Conservation (phyloP, 129 eudicot genomes). For the Smallanthus sonchifolius region DNA sequence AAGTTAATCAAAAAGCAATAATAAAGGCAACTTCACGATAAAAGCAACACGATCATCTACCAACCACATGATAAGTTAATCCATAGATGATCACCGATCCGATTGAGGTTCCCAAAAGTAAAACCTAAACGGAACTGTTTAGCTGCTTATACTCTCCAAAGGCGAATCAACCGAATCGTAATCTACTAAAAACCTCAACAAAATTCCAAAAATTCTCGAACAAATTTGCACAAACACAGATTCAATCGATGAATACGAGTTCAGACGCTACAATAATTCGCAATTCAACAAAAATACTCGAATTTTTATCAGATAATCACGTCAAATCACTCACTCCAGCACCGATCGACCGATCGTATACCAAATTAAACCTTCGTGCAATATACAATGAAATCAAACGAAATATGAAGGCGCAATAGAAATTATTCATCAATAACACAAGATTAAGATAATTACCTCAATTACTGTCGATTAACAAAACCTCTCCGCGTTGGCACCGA, state of each 20-base stretch:
- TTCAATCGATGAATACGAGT: slow-evolving; percentile 8
- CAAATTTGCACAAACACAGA: slow-evolving; percentile 2
- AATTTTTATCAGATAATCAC: background rate
- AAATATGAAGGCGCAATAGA: background rate
- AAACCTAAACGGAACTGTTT: slow-evolving; percentile 2
- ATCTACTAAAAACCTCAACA: slow-evolving; percentile 9
- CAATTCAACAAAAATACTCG: slow-evolving; percentile 5
- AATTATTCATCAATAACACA: background rate
- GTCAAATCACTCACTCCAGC: slow-evolving; percentile 5
- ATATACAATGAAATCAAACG: background rate
- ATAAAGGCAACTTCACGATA: slow-evolving; percentile 18
- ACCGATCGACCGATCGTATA: background rate
- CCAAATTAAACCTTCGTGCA: background rate
- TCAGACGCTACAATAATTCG: background rate
- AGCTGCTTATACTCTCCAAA: background rate
- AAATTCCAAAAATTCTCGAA: slow-evolving; percentile 10
- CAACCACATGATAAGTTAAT: slow-evolving; percentile 3
- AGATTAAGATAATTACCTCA: slow-evolving; percentile 7
- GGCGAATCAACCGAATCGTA: background rate
- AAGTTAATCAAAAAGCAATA: slow-evolving; percentile 12
- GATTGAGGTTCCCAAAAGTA: background rate
- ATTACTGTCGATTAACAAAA: slow-evolving; percentile 8
- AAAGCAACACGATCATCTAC: slow-evolving; percentile 20
- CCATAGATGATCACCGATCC: slow-evolving; percentile 8
- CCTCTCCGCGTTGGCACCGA: slow-evolving; percentile 4